Evolutionary conservation across 768 basidiomycete species (phyloP), one percentile per base, ranked within the genome.

Genomic region (Russula sp.): DNA sequence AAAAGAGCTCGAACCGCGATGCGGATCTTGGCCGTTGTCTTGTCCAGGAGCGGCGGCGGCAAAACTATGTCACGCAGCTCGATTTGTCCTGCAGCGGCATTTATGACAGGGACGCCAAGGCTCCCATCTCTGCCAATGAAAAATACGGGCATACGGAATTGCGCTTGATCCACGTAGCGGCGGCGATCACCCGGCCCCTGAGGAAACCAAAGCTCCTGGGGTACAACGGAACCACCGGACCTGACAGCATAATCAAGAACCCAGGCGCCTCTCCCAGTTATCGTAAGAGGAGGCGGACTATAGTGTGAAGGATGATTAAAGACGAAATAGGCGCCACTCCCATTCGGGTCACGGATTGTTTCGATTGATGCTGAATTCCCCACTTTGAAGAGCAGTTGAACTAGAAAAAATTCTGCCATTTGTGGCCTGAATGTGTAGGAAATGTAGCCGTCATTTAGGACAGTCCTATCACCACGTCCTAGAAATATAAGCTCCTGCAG

Each of bases 171-270:
- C 18, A 67, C 64, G 20, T 53, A 56, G 22, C 59, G 67, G 16
- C 42, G 55, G 38, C 56, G 53, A 32, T 67, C 59, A 13, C 59
- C 63, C 26, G 55, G 56, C n/a, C 55, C 30, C 8, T 46, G 59
- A 3, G 67, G 64, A 20, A 24, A 13, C 67, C 67, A 67, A 38
- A 67, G 26, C n/a, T 50, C 40, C 51, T 67, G 67, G 2, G 67
- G 67, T 6, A 67, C 64, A 7, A 67, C 59, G 4, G 55, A 26
- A 5, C 67, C 67, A 22, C 59, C 64, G 4, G 2, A 13, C 44
- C 42, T 48, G 11, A 67, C 24, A n/a, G 8, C 18, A 36, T 57
- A 59, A 28, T 67, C 67, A 1, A 67, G 54, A 9, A 67, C 40
- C 63, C 63, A 67, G 24, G 54, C 53, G 6, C 10, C 16, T 22